A percentile compares a stretch with the other conserved stretches of the same genome.
phyloP scores from a whole-genome alignment of 2,329 filamentous ascomycete species.

The Hymenoscyphus occultus region DNA sequence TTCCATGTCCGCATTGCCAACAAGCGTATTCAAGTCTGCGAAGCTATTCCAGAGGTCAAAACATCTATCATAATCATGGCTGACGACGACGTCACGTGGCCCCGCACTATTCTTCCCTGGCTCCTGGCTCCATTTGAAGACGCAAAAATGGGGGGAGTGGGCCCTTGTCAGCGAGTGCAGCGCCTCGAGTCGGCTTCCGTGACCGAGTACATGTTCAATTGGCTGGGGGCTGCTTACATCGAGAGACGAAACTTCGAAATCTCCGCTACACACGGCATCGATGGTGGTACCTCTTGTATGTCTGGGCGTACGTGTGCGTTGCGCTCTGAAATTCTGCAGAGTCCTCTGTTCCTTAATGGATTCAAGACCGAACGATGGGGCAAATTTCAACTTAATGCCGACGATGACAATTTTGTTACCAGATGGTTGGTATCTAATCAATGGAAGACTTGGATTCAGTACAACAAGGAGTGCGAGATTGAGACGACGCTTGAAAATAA shows the following conservation, averaged over 20 bases:
- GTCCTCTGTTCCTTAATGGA: slow-evolving; percentile 78
- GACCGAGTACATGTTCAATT: slow-evolving; percentile 72
- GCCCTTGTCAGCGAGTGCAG: slow-evolving; percentile 84
- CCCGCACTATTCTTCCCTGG: slow-evolving; percentile 80
- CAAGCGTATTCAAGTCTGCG: slow-evolving; percentile 90
- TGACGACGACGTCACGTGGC: slow-evolving; percentile 95
- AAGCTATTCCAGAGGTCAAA: slow-evolving; percentile 79
- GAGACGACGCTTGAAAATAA: slow-evolving; percentile 91
- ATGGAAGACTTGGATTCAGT: slow-evolving; percentile 95
- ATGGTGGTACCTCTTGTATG: slow-evolving; percentile 95
- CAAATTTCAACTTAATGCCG: slow-evolving; percentile 85
- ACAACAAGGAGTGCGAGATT: slow-evolving; percentile 85
- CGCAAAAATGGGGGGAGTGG: slow-evolving; percentile 78
- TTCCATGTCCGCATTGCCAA: slow-evolving; percentile 82
- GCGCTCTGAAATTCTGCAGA: slow-evolving; percentile 80
- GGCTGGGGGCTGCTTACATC: slow-evolving; percentile 87
- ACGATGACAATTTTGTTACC: slow-evolving; percentile 98
- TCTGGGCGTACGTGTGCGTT: slow-evolving; percentile 95
- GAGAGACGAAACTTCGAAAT: slow-evolving; percentile 96
- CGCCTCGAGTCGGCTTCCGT: slow-evolving; percentile 56
- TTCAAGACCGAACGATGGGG: slow-evolving; percentile 92
- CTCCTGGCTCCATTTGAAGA: slow-evolving; percentile 91
- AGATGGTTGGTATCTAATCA: slow-evolving; percentile 89
- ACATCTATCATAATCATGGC: slow-evolving; percentile 88
- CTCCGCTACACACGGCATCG: slow-evolving; percentile 89